These are phyloP conservation scores for Huntiella bhutanensis DNA, from an alignment of 2,329 filamentous ascomycete genomes.

Conservation along the genomic window DNA sequence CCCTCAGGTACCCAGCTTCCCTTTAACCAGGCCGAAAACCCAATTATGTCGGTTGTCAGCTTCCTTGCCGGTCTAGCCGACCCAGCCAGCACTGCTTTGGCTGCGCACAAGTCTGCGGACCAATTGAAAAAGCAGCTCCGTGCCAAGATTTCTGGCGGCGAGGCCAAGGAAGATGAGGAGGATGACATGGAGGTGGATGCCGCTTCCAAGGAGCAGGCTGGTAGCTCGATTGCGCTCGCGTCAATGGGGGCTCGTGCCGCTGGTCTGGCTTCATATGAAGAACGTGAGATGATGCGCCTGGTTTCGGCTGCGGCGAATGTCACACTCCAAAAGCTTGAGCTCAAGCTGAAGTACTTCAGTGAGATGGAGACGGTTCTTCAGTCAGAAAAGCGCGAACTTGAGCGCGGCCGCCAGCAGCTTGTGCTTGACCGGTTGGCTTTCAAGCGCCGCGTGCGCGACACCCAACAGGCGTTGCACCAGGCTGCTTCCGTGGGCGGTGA, in stretches of 20 bases:
- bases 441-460: conserved; percentile 67
- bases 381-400: conserved; percentile 79
- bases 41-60: conserved; percentile 86
- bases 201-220: conserved; percentile 16
- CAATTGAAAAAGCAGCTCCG: conserved; percentile 67
- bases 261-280: conserved; percentile 83
- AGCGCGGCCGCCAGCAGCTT: conserved; percentile 77
- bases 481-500: conserved; percentile 31
- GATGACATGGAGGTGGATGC: conserved; percentile 43
- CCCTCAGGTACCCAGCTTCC: conserved; percentile 64
- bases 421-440: conserved; percentile 85
- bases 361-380: conserved; percentile 89
- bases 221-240: conserved; percentile 67
- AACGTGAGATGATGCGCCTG: conserved; percentile 86
- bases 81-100: conserved; percentile 74
- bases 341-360: conserved; percentile 90
- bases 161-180: conserved; percentile 29
- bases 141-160: conserved; percentile 48
- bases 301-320: conserved; percentile 85
- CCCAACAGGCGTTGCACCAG: conserved; percentile 56
- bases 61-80: conserved; percentile 86
- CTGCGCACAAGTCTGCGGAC: conserved; percentile 71
- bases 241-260: conserved; percentile 71
- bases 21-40: conserved; percentile 84
- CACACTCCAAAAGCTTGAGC: conserved; percentile 83